Conservation (phyloP, 192 early-diverging fungal species). For the Linderina pennispora region DNA sequence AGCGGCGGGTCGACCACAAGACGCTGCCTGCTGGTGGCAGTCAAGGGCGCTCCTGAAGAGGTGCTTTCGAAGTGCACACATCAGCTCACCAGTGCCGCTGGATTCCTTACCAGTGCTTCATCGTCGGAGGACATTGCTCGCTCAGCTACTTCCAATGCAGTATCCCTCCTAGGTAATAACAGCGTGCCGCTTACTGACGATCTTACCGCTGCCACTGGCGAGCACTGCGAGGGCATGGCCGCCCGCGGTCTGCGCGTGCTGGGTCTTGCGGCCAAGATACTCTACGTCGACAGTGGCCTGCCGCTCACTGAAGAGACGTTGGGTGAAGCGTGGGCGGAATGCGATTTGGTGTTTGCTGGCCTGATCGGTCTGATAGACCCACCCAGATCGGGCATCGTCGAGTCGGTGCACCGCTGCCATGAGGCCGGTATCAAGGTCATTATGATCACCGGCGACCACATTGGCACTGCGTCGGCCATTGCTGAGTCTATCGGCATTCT, state of each 20-base stretch:
- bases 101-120: constrained; percentile 16
- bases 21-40: constrained; percentile 55
- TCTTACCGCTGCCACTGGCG: constrained; percentile 17
- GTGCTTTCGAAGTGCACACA: constrained; percentile 56
- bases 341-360: constrained; percentile 89
- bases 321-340: constrained; percentile 55
- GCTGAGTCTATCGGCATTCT: constrained; percentile 86
- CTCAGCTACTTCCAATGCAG: too few relatives aligned
- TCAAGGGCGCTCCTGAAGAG: constrained; percentile 92
- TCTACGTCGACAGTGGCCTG: constrained; percentile 50
- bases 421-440: constrained; percentile 97
- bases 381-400: constrained; percentile 85
- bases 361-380: constrained; percentile 97
- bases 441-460: constrained; percentile 98
- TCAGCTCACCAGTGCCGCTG: constrained; percentile 15
- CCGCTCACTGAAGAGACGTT: constrained; percentile 26
- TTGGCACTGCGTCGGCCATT: constrained; percentile 92
- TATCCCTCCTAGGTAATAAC: too few relatives aligned
- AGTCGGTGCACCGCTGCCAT: constrained; percentile 78
- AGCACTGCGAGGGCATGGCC: constrained; percentile 65
- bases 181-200: constrained; percentile 21
- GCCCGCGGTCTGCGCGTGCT: constrained; percentile 81
- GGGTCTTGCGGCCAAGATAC: constrained; percentile 70
- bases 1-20: neutral
- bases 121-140: too few relatives aligned